A percentile compares a stretch with the other conserved stretches of the same genome.
Conservation (phyloP, 805 yeast species). For the Cyberlindnera petersonii region DNA sequence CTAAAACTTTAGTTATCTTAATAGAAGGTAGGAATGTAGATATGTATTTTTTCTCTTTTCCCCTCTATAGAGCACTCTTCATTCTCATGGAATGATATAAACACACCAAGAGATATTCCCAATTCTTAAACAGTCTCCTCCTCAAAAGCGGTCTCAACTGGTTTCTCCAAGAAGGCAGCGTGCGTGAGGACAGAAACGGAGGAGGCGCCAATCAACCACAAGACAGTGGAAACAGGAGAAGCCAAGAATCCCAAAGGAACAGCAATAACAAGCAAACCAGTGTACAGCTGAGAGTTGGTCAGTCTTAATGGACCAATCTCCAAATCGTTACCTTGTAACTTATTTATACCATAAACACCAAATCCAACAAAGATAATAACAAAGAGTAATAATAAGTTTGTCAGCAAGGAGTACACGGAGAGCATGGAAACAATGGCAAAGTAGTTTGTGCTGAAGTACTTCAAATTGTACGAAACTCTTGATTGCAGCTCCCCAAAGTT, state of each 20-base stretch:
- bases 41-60: neutral
- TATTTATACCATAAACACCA: conserved; percentile 76
- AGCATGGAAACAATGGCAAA: conserved; percentile 65
- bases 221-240: conserved; percentile 80
- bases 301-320: conserved; percentile 63
- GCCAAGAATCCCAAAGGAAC: conserved; percentile 84
- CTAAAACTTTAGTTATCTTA: too few species aligned
- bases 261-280: conserved; percentile 70
- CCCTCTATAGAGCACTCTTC: neutral
- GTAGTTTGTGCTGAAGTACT: conserved; percentile 86
- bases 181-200: conserved; percentile 76
- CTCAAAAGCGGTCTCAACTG: conserved; percentile 90
- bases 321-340: conserved; percentile 78
- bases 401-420: conserved; percentile 79
- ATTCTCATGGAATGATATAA: too few species aligned
- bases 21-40: too few species aligned
- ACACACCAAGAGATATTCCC: neutral
- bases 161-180: conserved; percentile 90
- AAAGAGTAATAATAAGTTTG: conserved; percentile 79
- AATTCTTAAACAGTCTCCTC: conserved; percentile 44
- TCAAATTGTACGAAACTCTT: conserved; percentile 81
- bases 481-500: conserved; percentile 87
- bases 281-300: conserved; percentile 77
- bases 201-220: conserved; percentile 91
- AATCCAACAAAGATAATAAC: conserved; percentile 70